Evolutionary conservation across 768 basidiomycete genomes (phyloP).

Genomic region (Hydnum rufescens): DNA sequence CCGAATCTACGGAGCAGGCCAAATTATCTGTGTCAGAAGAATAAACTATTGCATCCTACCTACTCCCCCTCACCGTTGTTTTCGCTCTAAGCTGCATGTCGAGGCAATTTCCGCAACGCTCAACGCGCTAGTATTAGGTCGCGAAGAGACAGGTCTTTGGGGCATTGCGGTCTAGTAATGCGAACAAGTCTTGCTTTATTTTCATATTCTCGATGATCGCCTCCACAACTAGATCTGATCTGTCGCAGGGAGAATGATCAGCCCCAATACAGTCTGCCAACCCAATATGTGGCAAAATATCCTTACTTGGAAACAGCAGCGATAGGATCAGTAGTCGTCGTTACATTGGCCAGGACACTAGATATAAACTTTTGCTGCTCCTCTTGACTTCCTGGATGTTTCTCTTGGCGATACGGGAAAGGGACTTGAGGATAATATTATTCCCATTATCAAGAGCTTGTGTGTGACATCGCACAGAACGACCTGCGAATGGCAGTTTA

Average conservation of each 20-base stretch:
- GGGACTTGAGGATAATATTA: conserved; percentile 22
- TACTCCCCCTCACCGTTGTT: neutral
- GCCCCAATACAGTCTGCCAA: neutral
- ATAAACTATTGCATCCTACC: neutral
- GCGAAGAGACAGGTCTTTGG: conserved; percentile 20
- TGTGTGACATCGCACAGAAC: conserved; percentile 20
- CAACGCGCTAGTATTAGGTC: conserved; percentile 22
- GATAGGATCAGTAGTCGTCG: conserved; percentile 19
- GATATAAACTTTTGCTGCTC: conserved; percentile 13
- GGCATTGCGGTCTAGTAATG: conserved; percentile 19
- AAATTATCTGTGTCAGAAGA: neutral
- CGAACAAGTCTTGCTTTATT: conserved; percentile 23
- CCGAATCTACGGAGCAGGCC: conserved; percentile 17
- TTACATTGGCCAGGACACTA: conserved; percentile 17
- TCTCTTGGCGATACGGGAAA: conserved; percentile 21
- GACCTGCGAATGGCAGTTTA: conserved; percentile 13
- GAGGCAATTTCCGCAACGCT: conserved; percentile 22
- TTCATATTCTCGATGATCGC: conserved; percentile 25
- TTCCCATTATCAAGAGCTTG: conserved; percentile 20
- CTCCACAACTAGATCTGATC: conserved; percentile 23
- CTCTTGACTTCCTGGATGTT: conserved; percentile 13
- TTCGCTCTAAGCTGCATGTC: conserved; percentile 11
- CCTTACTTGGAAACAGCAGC: neutral
- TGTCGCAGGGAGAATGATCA: conserved; percentile 3
- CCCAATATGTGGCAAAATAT: neutral